Evolutionary conservation across 2,329 filamentous ascomycete species (phyloP).

Genomic region (Nemania diffusa): DNA sequence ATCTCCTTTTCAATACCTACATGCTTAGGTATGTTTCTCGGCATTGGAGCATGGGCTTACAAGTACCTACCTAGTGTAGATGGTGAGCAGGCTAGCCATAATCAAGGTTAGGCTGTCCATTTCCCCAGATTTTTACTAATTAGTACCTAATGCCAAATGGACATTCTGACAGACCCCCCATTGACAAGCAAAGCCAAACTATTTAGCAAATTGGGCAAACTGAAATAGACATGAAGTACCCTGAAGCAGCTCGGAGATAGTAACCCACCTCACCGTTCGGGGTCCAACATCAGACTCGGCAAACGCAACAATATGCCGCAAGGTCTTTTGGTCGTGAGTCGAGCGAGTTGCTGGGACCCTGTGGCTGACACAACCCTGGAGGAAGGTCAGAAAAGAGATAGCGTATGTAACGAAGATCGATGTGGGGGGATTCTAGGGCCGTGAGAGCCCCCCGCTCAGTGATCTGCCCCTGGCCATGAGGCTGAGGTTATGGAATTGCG

Average conservation of each 20-base stretch:
- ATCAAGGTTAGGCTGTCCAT: conserved; percentile 22
- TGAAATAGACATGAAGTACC: conserved; percentile 5
- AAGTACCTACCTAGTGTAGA: not conserved
- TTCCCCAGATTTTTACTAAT: conserved; percentile 37
- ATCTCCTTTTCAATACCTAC: not conserved
- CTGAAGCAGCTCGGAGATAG: conserved; percentile 11
- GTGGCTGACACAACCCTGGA: conserved; percentile 12
- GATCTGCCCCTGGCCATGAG: conserved; percentile 33
- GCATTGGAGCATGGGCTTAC: conserved; percentile 16
- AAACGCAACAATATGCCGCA: not conserved
- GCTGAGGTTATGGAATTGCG: conserved; percentile 31
- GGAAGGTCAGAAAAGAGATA: not conserved
- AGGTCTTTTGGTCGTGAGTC: not conserved
- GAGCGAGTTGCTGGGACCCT: conserved; percentile 9
- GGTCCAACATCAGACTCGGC: conserved; percentile 4
- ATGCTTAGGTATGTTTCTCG: conserved; percentile 10
- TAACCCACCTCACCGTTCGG: conserved; percentile 12
- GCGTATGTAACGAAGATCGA: conserved; percentile 15
- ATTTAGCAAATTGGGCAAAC: conserved; percentile 18
- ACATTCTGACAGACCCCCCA: not conserved
- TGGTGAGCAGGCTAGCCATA: conserved; percentile 9
- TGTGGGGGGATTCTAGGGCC: conserved; percentile 28
- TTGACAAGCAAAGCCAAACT: not conserved
- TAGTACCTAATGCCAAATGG: too few species aligned
- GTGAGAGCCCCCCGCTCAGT: conserved; percentile 21